Evolutionary conservation across 352 stramenopile species (phyloP), one percentile per base, ranked within the genome.

Genomic region (Vaucheria bursata): DNA sequence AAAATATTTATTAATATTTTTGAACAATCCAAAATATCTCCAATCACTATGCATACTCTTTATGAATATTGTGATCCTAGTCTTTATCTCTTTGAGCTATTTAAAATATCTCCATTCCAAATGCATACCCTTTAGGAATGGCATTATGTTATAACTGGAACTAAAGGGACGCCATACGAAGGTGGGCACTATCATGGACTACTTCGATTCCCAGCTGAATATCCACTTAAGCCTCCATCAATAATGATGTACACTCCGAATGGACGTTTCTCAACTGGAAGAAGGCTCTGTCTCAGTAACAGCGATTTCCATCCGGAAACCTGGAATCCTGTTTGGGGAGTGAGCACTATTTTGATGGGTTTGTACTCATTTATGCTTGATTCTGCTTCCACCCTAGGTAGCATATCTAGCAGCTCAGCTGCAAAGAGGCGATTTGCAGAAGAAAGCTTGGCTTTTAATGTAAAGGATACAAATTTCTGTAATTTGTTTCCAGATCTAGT

Each of bases 271-370:
- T 91, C 92, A 84, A 92, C 87, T 32, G 94, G 92, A 80, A 88
- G 91, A 78, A 39, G 79, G 34, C 71, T 84, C 1, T 85, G 79
- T 71, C 74, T 85, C 33, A 94, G 89, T 81, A 95, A 95, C 89
- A 93, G 89, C 37, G 91, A 96, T 82, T 96, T 95, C 83, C 91
- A 96, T 71, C 91, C 91, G 3, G 91, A 96, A 85, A 94, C 88
- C n/a, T 96, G 91, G 91, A 96, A 96, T 73, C 91, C 91, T 29
- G 93, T 95, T 89, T 96, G 91, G 91, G 93, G 88, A 38, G 91
- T 96, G 40, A 94, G 88, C 84, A 95, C 90, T 66, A 96, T 96
- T 70, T 87, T 96, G 65, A 93, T 91, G 71, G 91, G 91, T 0
- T 85, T 96, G 7, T 93, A 95, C 78, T 94, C 90, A 8, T 96